phyloP scores from a whole-genome alignment of 2,329 filamentous ascomycete species.

The Aspergillus japonicus region DNA sequence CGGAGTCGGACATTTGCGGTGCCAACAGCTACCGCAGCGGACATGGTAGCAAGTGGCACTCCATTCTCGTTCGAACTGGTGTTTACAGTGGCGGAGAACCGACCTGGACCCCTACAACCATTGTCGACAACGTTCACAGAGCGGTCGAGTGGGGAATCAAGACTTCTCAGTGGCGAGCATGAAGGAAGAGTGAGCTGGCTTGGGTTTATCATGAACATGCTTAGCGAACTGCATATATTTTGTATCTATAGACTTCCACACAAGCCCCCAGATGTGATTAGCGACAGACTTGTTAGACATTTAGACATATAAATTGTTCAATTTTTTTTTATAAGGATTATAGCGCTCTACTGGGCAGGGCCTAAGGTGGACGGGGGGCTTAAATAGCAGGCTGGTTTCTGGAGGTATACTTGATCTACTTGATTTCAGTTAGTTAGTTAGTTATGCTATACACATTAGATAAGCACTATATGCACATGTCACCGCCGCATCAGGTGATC shows the following conservation, averaged over 20 bases:
- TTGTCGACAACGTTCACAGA: slow-evolving; percentile 71
- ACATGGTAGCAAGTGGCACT: slow-evolving; percentile 70
- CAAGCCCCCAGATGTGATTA: neutral
- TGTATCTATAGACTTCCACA: neutral
- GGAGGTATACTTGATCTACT: too few relatives aligned
- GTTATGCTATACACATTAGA: neutral
- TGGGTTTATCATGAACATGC: neutral
- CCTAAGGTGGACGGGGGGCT: neutral
- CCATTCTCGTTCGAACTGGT: slow-evolving; percentile 75
- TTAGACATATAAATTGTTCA: neutral
- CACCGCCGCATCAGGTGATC: slow-evolving; percentile 6
- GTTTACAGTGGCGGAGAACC: slow-evolving; percentile 65
- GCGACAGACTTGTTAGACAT: neutral
- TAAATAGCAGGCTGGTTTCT: neutral
- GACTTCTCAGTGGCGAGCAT: slow-evolving; percentile 44
- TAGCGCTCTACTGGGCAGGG: too few relatives aligned
- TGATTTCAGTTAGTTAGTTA: too few relatives aligned
- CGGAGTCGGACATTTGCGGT: slow-evolving; percentile 84
- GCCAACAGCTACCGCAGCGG: slow-evolving; percentile 72
- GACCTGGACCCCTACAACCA: slow-evolving; percentile 60
- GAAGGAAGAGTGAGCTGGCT: neutral
- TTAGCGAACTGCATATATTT: neutral
- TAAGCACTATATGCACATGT: neutral
- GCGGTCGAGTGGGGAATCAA: slow-evolving; percentile 75
- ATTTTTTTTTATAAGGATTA: too few relatives aligned